Evolutionary conservation across 2,329 filamentous ascomycete species (phyloP).

Genomic region (Capronia americana): DNA sequence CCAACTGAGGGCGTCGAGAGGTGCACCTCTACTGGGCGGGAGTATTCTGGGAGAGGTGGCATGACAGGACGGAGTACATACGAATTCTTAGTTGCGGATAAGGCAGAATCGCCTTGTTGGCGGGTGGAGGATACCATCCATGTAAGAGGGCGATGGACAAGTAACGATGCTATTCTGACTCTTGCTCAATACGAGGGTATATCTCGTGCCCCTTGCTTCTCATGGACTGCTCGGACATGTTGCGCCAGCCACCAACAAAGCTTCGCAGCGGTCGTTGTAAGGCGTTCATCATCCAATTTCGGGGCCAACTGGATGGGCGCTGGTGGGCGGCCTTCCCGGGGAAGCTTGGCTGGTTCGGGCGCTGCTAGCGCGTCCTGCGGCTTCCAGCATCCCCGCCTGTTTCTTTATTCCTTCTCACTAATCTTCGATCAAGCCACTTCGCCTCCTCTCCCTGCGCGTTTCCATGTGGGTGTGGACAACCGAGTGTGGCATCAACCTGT

Average conservation of each 20-base stretch:
- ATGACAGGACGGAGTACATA: not conserved
- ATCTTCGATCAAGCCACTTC: not conserved
- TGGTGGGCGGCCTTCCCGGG: not conserved
- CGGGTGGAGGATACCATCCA: too few species aligned
- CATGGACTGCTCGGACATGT: not conserved
- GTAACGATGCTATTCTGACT: too few species aligned
- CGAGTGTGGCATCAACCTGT: not conserved
- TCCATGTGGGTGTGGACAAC: not conserved
- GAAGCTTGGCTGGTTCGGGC: not conserved
- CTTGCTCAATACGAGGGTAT: not conserved
- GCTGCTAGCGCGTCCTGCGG: not conserved
- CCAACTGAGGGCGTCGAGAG: slow-evolving; percentile 56
- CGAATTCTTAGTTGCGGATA: not conserved
- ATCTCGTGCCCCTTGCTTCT: not conserved
- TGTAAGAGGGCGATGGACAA: too few species aligned
- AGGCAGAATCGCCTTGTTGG: not conserved
- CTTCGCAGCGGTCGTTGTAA: not conserved
- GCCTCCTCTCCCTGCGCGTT: not conserved
- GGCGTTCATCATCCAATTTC: slow-evolving; percentile 14
- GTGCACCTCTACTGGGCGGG: slow-evolving; percentile 42
- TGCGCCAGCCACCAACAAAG: slow-evolving; percentile 10
- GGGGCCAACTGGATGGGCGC: not conserved
- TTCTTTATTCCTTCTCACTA: not conserved
- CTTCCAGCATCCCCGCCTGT: not conserved
- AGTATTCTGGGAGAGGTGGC: slow-evolving; percentile 32